A percentile compares a stretch with the other conserved stretches of the same genome.
These are phyloP conservation scores for Yamadazyma paraphyllophila DNA, from an alignment of 805 yeast species.

Conservation along the genomic window DNA sequence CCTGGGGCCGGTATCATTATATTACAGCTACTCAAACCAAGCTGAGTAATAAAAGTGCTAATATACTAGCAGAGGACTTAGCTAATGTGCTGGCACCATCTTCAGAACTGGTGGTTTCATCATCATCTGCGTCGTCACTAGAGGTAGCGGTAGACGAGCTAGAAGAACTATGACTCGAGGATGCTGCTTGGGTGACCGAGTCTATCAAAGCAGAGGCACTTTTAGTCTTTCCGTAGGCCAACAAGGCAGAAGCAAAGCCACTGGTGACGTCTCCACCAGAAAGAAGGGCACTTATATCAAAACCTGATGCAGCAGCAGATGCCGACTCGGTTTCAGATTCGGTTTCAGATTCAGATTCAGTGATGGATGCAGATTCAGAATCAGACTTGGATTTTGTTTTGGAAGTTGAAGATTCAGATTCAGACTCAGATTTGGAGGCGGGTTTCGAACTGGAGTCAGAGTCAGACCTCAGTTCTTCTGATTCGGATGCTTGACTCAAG, in stretches of 20 bases:
- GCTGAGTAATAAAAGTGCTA: constrained; percentile 4
- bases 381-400: neutral
- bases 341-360: neutral
- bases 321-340: neutral
- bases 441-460: too few relatives aligned
- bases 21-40: neutral
- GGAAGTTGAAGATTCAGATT: neutral
- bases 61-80: neutral
- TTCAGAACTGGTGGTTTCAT: constrained; percentile 6
- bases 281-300: neutral
- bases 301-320: neutral
- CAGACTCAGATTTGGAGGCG: neutral
- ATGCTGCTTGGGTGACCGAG: neutral
- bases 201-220: constrained; percentile 4
- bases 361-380: neutral
- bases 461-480: too few relatives aligned
- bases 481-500: too few relatives aligned
- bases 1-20: too few relatives aligned
- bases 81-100: constrained; percentile 6
- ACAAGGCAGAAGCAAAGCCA: constrained; percentile 11
- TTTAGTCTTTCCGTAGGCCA: constrained; percentile 9
- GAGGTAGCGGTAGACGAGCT: neutral
- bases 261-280: neutral
- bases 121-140: neutral
- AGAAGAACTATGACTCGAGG: neutral